phyloP scores from a whole-genome alignment of 192 early-diverging fungal genomes.

The Backusella circina region DNA sequence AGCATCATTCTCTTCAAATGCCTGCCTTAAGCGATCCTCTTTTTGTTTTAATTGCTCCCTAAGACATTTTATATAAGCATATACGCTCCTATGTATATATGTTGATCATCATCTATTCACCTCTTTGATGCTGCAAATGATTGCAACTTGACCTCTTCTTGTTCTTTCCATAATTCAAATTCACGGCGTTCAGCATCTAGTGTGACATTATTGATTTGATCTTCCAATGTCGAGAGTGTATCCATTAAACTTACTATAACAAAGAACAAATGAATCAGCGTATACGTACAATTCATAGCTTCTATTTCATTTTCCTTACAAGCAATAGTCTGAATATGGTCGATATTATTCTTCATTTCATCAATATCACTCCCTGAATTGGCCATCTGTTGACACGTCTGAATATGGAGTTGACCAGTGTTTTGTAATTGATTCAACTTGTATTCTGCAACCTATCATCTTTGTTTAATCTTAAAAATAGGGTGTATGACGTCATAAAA shows the following conservation, averaged over 20 bases:
- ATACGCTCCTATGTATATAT: too few species aligned
- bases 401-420: not conserved
- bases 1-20: constrained; percentile 17
- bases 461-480: not conserved
- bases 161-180: constrained; percentile 27
- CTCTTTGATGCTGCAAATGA: not conserved
- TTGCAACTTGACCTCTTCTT: constrained; percentile 5
- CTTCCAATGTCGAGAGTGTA: constrained; percentile 15
- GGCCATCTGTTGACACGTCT: not conserved
- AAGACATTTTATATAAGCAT: not conserved
- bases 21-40: constrained; percentile 3
- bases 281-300: not conserved
- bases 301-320: not conserved
- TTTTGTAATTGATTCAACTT: constrained; percentile 2
- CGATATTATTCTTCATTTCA: not conserved
- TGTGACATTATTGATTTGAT: constrained; percentile 13
- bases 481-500: too few species aligned
- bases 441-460: not conserved
- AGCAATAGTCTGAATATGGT: not conserved
- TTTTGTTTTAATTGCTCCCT: constrained; percentile 9
- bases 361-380: not conserved
- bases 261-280: not conserved
- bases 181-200: constrained; percentile 11
- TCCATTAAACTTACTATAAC: constrained; percentile 18
- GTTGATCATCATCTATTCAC: too few species aligned